These are phyloP conservation scores for Candida manassasensis DNA, from an alignment of 805 yeast genomes.

Conservation along the genomic window DNA sequence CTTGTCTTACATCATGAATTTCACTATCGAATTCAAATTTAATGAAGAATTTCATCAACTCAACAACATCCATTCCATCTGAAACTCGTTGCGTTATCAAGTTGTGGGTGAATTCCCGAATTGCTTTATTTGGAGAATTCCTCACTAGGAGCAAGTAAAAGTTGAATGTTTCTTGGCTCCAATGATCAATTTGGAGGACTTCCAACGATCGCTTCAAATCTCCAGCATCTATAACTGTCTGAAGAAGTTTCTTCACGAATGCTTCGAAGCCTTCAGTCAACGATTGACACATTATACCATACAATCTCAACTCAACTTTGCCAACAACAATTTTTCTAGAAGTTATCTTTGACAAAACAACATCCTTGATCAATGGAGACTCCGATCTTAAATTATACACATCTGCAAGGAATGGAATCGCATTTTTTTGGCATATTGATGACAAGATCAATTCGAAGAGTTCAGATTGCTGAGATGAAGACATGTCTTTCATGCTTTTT, in stretches of 20 bases:
- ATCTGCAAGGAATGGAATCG: constrained; percentile 15
- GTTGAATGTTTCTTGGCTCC: constrained; percentile 29
- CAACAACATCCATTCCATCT: constrained; percentile 13
- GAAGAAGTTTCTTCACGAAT: constrained; percentile 31
- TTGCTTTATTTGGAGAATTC: constrained; percentile 28
- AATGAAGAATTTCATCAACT: constrained; percentile 19
- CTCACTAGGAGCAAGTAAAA: constrained; percentile 30
- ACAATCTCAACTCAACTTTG: constrained; percentile 15
- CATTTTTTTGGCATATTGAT: constrained; percentile 12
- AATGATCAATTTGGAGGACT: constrained; percentile 17
- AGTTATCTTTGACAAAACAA: constrained; percentile 16
- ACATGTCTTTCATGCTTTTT: neutral
- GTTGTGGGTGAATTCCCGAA: constrained; percentile 22
- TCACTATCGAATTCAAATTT: constrained; percentile 23
- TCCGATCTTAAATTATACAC: constrained; percentile 6
- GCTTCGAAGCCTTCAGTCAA: constrained; percentile 16
- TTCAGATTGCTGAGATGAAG: neutral
- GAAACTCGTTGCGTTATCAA: constrained; percentile 17
- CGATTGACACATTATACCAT: constrained; percentile 16
- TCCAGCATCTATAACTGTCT: constrained; percentile 26
- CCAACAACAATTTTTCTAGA: constrained; percentile 15
- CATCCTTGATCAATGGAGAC: constrained; percentile 10
- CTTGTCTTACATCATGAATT: constrained; percentile 15
- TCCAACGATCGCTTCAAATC: constrained; percentile 20
- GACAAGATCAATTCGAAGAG: constrained; percentile 5